Evolutionary conservation across 2,329 filamentous ascomycete species (phyloP).

Genomic region (Pleomassaria siparia): DNA sequence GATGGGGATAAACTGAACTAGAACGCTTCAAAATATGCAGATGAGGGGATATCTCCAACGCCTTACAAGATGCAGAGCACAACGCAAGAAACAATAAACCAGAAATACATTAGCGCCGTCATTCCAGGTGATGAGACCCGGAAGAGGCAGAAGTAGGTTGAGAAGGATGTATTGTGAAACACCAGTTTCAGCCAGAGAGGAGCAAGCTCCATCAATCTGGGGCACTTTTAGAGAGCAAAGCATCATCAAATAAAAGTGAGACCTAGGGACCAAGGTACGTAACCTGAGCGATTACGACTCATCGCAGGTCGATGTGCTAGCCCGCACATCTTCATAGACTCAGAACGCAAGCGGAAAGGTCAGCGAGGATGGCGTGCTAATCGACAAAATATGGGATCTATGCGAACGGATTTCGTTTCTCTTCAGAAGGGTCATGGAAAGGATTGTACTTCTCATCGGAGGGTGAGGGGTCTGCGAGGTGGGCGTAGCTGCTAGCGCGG

Average conservation of each 20-base stretch:
- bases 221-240: constrained; percentile 41
- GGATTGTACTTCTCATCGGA: constrained; percentile 39
- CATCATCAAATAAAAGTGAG: constrained; percentile 33
- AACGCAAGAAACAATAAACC: constrained; percentile 38
- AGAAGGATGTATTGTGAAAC: constrained; percentile 35
- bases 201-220: constrained; percentile 44
- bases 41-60: constrained; percentile 43
- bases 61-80: constrained; percentile 40
- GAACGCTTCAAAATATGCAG: constrained; percentile 25
- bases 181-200: constrained; percentile 41
- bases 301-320: constrained; percentile 32
- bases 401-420: constrained; percentile 43
- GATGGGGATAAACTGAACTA: constrained; percentile 16
- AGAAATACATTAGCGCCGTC: constrained; percentile 27
- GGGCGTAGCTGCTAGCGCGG: constrained; percentile 49
- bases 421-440: constrained; percentile 32
- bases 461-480: constrained; percentile 47
- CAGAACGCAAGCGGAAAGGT: constrained; percentile 51
- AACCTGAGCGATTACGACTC: constrained; percentile 48
- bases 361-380: constrained; percentile 43
- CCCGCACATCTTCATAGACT: constrained; percentile 39
- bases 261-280: constrained; percentile 44
- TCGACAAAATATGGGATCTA: constrained; percentile 39
- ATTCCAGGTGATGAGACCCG: background rate
- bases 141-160: constrained; percentile 14